phyloP scores from a whole-genome alignment of 129 eudicot genomes.

The carrot (Daucus carota) region DH1_v3.0 NC_030389.2:5249501-5250000 shows the following conservation, averaged over 20 bases:
- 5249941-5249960: background rate
- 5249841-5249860: background rate
- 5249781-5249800: background rate
- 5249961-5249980: background rate
- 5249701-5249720: conserved; percentile 97
- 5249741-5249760: conserved; percentile 55
- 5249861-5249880: background rate
- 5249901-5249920: background rate
- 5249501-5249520: too few species aligned
- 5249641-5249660: conserved; percentile 91
- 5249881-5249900: too few species aligned
- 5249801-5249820: background rate
- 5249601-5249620: conserved; percentile 94
- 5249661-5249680: conserved; percentile 90
- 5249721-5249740: conserved; percentile 96
- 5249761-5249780: conserved; percentile 1
- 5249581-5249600: conserved; percentile 79
- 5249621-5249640: conserved; percentile 69
- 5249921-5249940: background rate
- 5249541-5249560: too few species aligned
- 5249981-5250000: too few species aligned
- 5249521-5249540: too few species aligned
- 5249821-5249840: background rate
- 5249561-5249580: too few species aligned
- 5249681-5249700: conserved; percentile 98